phyloP scores from a whole-genome alignment of 768 basidiomycete genomes.

The Lactifluus volemus region DNA sequence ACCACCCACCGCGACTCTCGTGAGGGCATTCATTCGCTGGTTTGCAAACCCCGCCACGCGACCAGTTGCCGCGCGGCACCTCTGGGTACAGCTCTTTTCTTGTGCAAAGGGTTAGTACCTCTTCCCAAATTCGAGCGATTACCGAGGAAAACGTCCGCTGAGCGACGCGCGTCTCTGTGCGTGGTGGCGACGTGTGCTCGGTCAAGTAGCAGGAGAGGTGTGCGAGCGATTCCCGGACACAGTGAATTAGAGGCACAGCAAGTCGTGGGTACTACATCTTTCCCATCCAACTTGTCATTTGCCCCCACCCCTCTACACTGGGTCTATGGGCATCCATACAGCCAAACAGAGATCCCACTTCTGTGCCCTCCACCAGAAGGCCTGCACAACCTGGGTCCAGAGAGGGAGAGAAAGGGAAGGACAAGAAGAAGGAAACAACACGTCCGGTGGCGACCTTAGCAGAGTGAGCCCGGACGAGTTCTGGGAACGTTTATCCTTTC shows the following conservation, averaged over 20 bases:
- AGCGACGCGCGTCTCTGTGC: constrained; percentile 72
- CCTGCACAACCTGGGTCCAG: constrained; percentile 38
- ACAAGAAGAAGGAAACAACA: constrained; percentile 20
- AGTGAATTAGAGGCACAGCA: constrained; percentile 55
- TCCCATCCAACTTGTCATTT: constrained; percentile 9
- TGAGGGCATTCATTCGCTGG: constrained; percentile 49
- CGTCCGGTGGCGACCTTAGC: constrained; percentile 41
- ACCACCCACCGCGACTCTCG: constrained; percentile 62
- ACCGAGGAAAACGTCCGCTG: constrained; percentile 59
- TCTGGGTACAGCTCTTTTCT: constrained; percentile 33
- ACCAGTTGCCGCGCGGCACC: constrained; percentile 3
- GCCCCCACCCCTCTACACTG: constrained; percentile 32
- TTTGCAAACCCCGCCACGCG: constrained; percentile 26
- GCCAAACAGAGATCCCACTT: constrained; percentile 33
- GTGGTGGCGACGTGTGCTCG: constrained; percentile 86
- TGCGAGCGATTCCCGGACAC: constrained; percentile 55
- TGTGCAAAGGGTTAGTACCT: constrained; percentile 87
- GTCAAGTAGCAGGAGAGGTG: constrained; percentile 39
- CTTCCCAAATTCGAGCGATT: constrained; percentile 80
- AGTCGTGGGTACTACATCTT: constrained; percentile 37
- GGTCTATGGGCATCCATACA: constrained; percentile 78
- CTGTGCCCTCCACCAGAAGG: constrained; percentile 39
- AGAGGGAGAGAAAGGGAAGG: constrained; percentile 22
- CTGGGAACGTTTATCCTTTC: constrained; percentile 95
- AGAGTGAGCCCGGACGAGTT: constrained; percentile 71